These are phyloP conservation scores for Detonula confervacea DNA, from an alignment of 352 stramenopile genomes.

Conservation along the genomic window DNA sequence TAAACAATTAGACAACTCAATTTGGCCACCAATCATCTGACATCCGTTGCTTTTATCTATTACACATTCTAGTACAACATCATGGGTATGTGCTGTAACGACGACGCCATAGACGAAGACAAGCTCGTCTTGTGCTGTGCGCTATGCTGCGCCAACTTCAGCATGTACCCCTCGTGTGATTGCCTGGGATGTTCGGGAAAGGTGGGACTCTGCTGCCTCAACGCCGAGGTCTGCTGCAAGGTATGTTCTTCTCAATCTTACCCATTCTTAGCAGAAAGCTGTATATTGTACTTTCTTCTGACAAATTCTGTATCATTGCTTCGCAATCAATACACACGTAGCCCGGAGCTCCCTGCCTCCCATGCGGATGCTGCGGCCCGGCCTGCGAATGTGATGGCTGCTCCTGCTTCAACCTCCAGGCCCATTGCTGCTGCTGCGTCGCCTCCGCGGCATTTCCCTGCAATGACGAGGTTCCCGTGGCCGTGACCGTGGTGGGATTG, in stretches of 20 bases:
- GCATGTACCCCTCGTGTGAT: slow-evolving; percentile 41
- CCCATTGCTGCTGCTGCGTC: slow-evolving; percentile 65
- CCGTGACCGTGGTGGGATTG: slow-evolving; percentile 57
- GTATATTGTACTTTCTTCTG: no score
- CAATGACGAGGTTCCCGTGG: slow-evolving; percentile 77
- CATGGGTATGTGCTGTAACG: no score
- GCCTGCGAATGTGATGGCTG: slow-evolving; percentile 60
- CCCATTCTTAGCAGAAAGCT: no score
- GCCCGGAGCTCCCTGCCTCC: slow-evolving; percentile 65
- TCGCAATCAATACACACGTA: no score
- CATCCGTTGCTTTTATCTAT: no score
- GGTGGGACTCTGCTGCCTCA: slow-evolving; percentile 49
- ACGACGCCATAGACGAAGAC: slow-evolving; percentile 74
- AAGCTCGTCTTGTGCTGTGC: slow-evolving; percentile 75
- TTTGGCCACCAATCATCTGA: no score
- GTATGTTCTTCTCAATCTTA: slow-evolving; percentile 8
- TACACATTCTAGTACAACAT: no score
- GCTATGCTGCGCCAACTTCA: slow-evolving; percentile 63
- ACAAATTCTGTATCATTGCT: no score
- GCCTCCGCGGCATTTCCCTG: slow-evolving; percentile 66
- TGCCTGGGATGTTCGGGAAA: slow-evolving; percentile 74
- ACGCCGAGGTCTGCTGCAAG: slow-evolving; percentile 73
- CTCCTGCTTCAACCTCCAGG: slow-evolving; percentile 51
- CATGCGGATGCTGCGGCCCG: slow-evolving; percentile 62
- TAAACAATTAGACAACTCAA: no score